phyloP scores from a whole-genome alignment of 2,329 filamentous ascomycete genomes.

The Remersonia thermophila region DNA sequence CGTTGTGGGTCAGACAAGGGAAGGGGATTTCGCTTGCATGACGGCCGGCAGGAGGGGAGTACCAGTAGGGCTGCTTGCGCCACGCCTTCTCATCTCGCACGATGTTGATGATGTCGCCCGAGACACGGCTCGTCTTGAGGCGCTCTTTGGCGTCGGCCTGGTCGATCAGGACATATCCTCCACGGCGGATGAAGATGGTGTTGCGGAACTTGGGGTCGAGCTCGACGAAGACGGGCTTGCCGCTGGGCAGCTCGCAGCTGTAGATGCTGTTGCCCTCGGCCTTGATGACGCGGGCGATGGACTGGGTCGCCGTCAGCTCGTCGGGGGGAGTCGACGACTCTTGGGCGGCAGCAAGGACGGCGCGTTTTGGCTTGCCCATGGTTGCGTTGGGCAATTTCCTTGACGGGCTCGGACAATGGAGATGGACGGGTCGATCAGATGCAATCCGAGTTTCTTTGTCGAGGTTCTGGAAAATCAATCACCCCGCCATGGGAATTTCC shows the following conservation, averaged over 20 bases:
- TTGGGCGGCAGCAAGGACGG: slow-evolving; percentile 64
- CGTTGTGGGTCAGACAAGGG: slow-evolving; percentile 10
- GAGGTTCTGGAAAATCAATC: too few species aligned
- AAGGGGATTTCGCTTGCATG: too few species aligned
- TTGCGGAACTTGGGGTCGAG: slow-evolving; percentile 77
- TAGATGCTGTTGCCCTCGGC: slow-evolving; percentile 86
- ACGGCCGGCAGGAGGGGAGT: slow-evolving; percentile 13
- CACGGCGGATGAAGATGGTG: slow-evolving; percentile 85
- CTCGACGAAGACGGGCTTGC: slow-evolving; percentile 60
- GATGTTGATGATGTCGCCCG: slow-evolving; percentile 84
- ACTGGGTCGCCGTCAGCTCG: slow-evolving; percentile 46
- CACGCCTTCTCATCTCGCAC: slow-evolving; percentile 84
- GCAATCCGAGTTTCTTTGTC: too few species aligned
- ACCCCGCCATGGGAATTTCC: too few species aligned
- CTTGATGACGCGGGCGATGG: slow-evolving; percentile 66
- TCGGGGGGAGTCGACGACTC: slow-evolving; percentile 50
- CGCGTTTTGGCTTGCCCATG: slow-evolving; percentile 68
- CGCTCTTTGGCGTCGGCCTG: slow-evolving; percentile 45
- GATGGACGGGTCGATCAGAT: too few species aligned
- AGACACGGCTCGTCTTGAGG: slow-evolving; percentile 57
- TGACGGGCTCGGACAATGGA: too few species aligned
- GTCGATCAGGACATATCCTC: slow-evolving; percentile 78
- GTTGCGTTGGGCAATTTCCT: background rate
- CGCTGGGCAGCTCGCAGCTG: slow-evolving; percentile 58
- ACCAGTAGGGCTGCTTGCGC: slow-evolving; percentile 87